Evolutionary conservation across 257 asterid genomes (phyloP), one percentile per base, ranked within the genome.

Genomic region (Nicotiana undulata): DNA sequence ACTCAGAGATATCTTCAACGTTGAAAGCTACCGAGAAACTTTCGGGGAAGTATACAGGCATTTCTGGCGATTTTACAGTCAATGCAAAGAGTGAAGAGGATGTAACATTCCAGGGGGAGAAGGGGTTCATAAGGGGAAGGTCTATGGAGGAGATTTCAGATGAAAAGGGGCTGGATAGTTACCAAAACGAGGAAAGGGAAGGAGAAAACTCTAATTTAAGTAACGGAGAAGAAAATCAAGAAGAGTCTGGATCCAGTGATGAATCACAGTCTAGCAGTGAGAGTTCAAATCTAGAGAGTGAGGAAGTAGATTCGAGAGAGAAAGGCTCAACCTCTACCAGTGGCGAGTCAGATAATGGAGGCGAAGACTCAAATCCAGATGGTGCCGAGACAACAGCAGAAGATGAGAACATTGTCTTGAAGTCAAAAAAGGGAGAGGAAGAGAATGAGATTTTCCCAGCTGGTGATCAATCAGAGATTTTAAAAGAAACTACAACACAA

Each of bases 401-500:
- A 40, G 70, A 49, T 46, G 46, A 49, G n/a, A 16, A 61, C 16
- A 15, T 12, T 40, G 34, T 37, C 66, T 11, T 10, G 26, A 79
- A 79, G 16, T 56, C 77, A 52, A 63, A 22, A 28, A 52, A 64
- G 34, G 28, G 56, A 66, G 44, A 81, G 26, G 63, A 29, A 5
- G 72, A 76, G 55, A 70, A 44, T 66, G 82, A 82, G 32, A 67
- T 82, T 55, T 82, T 52, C 53, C 85, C 85, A 29, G 74, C 85
- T 53, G 85, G 79, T 32, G 82, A 66, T 53, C 82, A 82, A 65
- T 77, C 82, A 16, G 85, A 82, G 79, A 58, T 82, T 55, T 77
- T 82, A 77, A 82, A 82, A 26, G 85, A 82, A 77, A 46, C 82
- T 52, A 65, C 61, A 3, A 82, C 77, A 32, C 82, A 82, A 59